Conservation (phyloP, 352 stramenopile species). For the Pythium inflatum region DNA sequence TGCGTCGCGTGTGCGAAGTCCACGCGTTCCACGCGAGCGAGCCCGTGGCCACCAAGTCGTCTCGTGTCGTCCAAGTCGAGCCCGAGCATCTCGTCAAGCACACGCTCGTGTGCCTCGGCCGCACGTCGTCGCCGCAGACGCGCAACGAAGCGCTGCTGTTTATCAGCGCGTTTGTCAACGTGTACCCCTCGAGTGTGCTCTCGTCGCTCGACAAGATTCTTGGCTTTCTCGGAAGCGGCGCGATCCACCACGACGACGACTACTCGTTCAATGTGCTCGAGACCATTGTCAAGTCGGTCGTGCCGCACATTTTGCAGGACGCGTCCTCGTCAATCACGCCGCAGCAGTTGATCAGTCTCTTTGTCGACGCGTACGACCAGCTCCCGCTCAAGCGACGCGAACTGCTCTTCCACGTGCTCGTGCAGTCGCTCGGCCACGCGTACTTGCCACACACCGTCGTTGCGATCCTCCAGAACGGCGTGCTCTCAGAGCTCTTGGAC, state of each 20-base stretch:
- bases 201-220: constrained; percentile 81
- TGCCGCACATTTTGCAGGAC: constrained; percentile 68
- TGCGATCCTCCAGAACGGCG: constrained; percentile 57
- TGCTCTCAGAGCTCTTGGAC: constrained; percentile 41
- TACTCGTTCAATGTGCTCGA: constrained; percentile 90
- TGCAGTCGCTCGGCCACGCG: constrained; percentile 55
- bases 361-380: constrained; percentile 75
- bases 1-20: constrained; percentile 73
- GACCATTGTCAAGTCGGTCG: constrained; percentile 79
- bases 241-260: constrained; percentile 77
- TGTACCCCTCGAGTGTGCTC: constrained; percentile 75
- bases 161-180: constrained; percentile 75
- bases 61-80: constrained; percentile 37
- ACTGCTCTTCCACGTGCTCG: constrained; percentile 68
- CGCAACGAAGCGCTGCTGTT: constrained; percentile 85
- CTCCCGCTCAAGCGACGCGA: constrained; percentile 63
- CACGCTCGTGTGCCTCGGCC: constrained; percentile 67
- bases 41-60: constrained; percentile 29
- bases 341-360: constrained; percentile 78
- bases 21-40: constrained; percentile 22
- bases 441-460: constrained; percentile 60
- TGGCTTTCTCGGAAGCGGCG: constrained; percentile 57
- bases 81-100: constrained; percentile 79
- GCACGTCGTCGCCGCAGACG: constrained; percentile 73
- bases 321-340: constrained; percentile 47